Evolutionary conservation across 2,329 filamentous ascomycete genomes (phyloP).

Genomic region (Claviceps arundinis): DNA sequence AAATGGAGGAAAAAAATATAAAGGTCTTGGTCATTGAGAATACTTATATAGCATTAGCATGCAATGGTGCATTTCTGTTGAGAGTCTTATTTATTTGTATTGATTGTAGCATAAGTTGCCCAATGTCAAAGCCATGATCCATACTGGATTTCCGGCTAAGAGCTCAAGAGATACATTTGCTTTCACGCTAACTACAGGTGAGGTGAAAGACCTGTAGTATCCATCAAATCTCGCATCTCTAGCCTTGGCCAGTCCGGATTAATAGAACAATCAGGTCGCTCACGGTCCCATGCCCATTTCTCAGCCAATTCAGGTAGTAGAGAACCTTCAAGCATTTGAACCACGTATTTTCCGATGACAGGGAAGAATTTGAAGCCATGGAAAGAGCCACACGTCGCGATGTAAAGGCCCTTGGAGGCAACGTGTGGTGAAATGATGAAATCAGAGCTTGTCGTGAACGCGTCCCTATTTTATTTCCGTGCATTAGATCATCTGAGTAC

Average conservation of each 20-base stretch:
- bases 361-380: constrained; percentile 59
- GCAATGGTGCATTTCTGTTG: too few relatives aligned
- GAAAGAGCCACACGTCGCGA: constrained; percentile 53
- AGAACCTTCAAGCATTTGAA: constrained; percentile 37
- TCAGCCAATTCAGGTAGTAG: constrained; percentile 28
- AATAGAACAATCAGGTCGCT: constrained; percentile 36
- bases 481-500: too few relatives aligned
- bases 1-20: too few relatives aligned
- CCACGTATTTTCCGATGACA: constrained; percentile 47
- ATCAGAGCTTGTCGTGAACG: constrained; percentile 46
- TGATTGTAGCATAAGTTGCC: too few relatives aligned
- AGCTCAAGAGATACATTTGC: background rate
- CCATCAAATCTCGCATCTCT: constrained; percentile 41
- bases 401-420: constrained; percentile 37
- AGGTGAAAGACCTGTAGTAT: constrained; percentile 10
- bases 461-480: constrained; percentile 36
- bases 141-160: too few relatives aligned
- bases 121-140: too few relatives aligned
- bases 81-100: too few relatives aligned
- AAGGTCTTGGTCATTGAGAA: too few relatives aligned
- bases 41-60: too few relatives aligned
- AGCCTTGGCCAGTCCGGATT: constrained; percentile 44
- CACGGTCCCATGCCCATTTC: constrained; percentile 47
- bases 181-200: constrained; percentile 14
- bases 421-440: constrained; percentile 49